Conservation (phyloP, 169 alveolate genomes). For the Cryptosporidium ryanae region DNA sequence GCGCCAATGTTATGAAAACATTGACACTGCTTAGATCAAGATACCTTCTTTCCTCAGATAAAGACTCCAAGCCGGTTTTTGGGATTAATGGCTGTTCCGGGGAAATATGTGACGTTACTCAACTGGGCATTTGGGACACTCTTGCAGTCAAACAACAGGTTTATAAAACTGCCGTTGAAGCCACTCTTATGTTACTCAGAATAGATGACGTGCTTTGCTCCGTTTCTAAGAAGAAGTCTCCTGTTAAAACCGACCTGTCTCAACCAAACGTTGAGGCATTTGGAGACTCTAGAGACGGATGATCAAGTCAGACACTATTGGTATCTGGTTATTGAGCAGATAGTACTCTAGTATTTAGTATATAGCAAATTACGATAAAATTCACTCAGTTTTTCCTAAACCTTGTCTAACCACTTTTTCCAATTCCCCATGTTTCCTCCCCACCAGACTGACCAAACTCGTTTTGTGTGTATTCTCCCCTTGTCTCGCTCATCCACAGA, state of each 20-base stretch:
- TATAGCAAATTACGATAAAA: no score
- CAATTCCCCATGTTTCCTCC: no score
- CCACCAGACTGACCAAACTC: no score
- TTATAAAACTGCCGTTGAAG: constrained; percentile 95
- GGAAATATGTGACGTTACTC: constrained; percentile 88
- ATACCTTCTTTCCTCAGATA: constrained; percentile 3
- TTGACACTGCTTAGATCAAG: constrained; percentile 13
- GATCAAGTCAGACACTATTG: not conserved
- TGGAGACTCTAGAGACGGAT: constrained; percentile 73
- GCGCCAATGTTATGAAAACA: constrained; percentile 93
- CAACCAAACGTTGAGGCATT: constrained; percentile 57
- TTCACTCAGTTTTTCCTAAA: no score
- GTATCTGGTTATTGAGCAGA: not conserved
- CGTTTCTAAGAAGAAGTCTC: constrained; percentile 82
- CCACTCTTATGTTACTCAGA: constrained; percentile 93
- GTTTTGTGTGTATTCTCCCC: no score
- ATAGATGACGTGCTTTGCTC: constrained; percentile 97
- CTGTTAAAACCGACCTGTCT: constrained; percentile 18
- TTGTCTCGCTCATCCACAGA: no score
- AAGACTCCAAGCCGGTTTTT: constrained; percentile 8
- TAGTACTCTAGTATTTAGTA: not conserved
- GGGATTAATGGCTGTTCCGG: constrained; percentile 97
- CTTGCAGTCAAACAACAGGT: constrained; percentile 95
- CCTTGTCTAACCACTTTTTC: no score
- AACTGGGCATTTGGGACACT: constrained; percentile 92